Evolutionary conservation across 1,284 basidiomycete genomes (phyloP), one percentile per base, ranked within the genome.

Genomic region (Peniophora sp.): DNA sequence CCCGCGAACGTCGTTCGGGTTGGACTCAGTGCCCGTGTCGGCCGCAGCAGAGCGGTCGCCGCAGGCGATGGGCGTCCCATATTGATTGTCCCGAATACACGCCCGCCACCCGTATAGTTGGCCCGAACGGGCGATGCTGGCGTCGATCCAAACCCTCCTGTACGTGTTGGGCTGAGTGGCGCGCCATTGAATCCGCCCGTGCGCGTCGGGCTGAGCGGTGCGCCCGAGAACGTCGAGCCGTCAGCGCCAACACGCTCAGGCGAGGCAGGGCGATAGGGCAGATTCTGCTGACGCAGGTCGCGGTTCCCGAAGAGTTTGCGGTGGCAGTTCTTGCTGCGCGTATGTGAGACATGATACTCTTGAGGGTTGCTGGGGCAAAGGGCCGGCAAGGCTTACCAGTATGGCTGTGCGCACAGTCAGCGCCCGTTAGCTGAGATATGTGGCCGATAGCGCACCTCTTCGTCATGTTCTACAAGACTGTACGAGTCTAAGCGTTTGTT

Each of bases 401-500:
- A 85, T 17, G 83, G 83, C 81, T 85, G 57, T 16, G 49, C 49
- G 24, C 12, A 16, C 6, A 22, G 44, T 45, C n/a, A 22, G 17
- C 20, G 20, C 24, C 3, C 44, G 12, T 38, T 50, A 47, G 38
- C 39, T 35, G 14, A 35, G 38, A 19, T 44, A 27, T 22, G 52
- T 49, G 48, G 27, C 52, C 38, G 45, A 52, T 39, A n/a, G 59
- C 80, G 56, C 56, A 84, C 85, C 73, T 85, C 70, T 63, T 84
- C 73, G 59, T 90, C 78, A 61, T 91, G 88, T 61, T 91, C 88
- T 9, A 89, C 68, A 17, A 91, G 71, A 20, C 74, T 81, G 51
- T 77, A 71, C 0, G 88, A 89, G 61, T 90, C 88, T 9, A 90
- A 70, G 44, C 87, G 73, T 61, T 87, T 89, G 59, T 75, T 79